Evolutionary conservation across 1,284 basidiomycete genomes (phyloP).

Genomic region (Phlebopus sp.): DNA sequence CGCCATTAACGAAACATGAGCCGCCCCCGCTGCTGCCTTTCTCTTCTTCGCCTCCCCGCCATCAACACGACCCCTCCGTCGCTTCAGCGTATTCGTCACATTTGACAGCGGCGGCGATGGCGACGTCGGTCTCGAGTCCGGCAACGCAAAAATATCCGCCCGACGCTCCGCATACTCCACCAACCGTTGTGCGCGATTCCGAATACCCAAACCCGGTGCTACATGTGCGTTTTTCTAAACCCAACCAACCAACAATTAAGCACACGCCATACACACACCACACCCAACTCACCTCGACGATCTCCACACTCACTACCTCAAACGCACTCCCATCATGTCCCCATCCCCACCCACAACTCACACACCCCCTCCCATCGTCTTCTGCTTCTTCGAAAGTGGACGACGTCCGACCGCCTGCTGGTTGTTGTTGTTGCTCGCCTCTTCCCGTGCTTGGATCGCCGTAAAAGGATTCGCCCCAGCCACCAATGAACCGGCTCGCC

Average conservation of each 20-base stretch:
- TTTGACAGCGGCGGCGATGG: constrained; percentile 31
- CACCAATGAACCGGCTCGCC: constrained; percentile 50
- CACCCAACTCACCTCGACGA: constrained; percentile 51
- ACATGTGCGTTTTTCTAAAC: constrained; percentile 49
- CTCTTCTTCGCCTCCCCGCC: constrained; percentile 24
- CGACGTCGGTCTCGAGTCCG: too few species aligned
- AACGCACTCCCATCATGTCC: constrained; percentile 74
- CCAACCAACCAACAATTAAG: constrained; percentile 3
- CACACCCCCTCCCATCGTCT: constrained; percentile 58
- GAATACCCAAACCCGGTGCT: constrained; percentile 44
- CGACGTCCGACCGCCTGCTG: constrained; percentile 24
- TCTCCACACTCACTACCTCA: constrained; percentile 61
- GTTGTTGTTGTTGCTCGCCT: too few species aligned
- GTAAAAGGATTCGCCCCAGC: constrained; percentile 42
- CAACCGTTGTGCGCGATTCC: constrained; percentile 63
- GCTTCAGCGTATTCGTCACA: constrained; percentile 32
- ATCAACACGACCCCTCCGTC: constrained; percentile 19
- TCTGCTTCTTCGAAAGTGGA: constrained; percentile 45
- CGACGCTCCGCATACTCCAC: constrained; percentile 64
- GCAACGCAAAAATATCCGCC: constrained; percentile 46
- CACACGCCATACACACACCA: constrained; percentile 4
- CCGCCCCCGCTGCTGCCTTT: constrained; percentile 20
- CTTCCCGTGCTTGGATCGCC: constrained; percentile 25
- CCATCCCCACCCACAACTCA: constrained; percentile 70
- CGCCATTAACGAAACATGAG: constrained; percentile 19